These are phyloP conservation scores for Erodium texanum DNA, from an alignment of 441 rosid genomes.

Conservation along the genomic window DNA sequence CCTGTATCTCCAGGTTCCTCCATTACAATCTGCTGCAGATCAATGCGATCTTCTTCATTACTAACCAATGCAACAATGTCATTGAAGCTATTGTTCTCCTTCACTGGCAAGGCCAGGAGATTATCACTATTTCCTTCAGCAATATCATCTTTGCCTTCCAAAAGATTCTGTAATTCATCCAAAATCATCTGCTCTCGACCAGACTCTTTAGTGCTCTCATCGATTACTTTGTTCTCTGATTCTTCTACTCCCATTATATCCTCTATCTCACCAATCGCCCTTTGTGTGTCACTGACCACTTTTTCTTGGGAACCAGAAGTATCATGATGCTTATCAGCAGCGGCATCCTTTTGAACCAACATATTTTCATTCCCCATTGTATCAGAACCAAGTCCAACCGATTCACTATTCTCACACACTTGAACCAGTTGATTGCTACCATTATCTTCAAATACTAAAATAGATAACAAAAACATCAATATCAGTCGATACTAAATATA, in stretches of 20 bases:
- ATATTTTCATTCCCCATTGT: constrained; percentile 11
- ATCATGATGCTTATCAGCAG: constrained; percentile 18
- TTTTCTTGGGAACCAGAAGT: constrained; percentile 12
- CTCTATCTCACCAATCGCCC: constrained; percentile 29
- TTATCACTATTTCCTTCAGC: constrained; percentile 23
- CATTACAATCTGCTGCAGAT: constrained; percentile 17
- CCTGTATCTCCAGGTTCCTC: constrained; percentile 19
- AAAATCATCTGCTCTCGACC: constrained; percentile 33
- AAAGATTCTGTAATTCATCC: constrained; percentile 37
- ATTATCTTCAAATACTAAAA: constrained; percentile 23
- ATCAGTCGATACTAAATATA: too few species aligned
- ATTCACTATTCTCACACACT: constrained; percentile 16
- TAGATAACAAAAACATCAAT: constrained; percentile 5
- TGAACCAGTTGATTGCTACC: constrained; percentile 14
- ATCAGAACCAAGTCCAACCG: constrained; percentile 9
- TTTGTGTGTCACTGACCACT: constrained; percentile 21
- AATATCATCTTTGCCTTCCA: constrained; percentile 31
- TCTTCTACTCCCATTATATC: constrained; percentile 27
- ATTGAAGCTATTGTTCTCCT: constrained; percentile 22
- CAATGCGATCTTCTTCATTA: constrained; percentile 22
- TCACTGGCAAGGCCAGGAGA: constrained; percentile 14
- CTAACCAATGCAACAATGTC: constrained; percentile 20
- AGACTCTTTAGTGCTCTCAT: constrained; percentile 19
- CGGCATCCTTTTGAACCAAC: constrained; percentile 8
- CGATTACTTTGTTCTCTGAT: constrained; percentile 15